These are phyloP conservation scores for Tuber magnatum DNA, from an alignment of 495 filamentous ascomycete genomes.

Conservation along the genomic window DNA sequence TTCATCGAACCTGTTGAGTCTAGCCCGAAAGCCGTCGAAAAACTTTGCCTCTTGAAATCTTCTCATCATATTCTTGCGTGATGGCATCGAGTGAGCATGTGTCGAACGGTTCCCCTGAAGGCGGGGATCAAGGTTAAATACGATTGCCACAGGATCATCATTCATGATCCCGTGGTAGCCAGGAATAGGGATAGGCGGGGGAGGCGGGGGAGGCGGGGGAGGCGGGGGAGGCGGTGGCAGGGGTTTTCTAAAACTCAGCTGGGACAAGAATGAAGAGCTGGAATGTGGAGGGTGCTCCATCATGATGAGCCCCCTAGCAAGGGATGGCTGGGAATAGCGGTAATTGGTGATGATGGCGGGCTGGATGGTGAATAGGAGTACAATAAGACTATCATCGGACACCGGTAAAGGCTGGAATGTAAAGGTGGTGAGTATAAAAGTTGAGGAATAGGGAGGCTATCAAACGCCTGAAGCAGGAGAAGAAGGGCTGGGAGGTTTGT, in stretches of 20 bases:
- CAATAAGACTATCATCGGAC: not conserved
- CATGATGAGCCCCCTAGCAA: constrained; percentile 15
- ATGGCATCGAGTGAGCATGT: constrained; percentile 8
- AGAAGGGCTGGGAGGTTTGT: not conserved
- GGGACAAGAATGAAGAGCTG: not conserved
- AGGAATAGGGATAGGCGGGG: constrained; percentile 31
- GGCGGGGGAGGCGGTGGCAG: constrained; percentile 18
- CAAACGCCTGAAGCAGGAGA: not conserved
- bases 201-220: constrained; percentile 19
- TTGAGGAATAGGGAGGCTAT: not conserved
- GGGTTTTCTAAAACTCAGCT: constrained; percentile 14
- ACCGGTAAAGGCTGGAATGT: not conserved
- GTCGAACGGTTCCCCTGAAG: constrained; percentile 22
- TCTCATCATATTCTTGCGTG: not conserved
- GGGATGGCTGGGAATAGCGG: constrained; percentile 6
- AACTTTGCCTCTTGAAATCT: constrained; percentile 12
- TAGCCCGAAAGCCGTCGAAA: constrained; percentile 21
- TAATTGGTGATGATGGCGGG: not conserved
- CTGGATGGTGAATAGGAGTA: not conserved
- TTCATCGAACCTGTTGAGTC: constrained; percentile 14
- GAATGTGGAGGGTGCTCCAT: constrained; percentile 27
- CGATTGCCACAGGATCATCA: constrained; percentile 27
- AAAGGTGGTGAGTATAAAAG: not conserved
- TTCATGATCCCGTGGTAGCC: constrained; percentile 32
- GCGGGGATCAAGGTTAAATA: constrained; percentile 37